Conservation (phyloP, 345 rosid species). For the Salix purpurea region DNA sequence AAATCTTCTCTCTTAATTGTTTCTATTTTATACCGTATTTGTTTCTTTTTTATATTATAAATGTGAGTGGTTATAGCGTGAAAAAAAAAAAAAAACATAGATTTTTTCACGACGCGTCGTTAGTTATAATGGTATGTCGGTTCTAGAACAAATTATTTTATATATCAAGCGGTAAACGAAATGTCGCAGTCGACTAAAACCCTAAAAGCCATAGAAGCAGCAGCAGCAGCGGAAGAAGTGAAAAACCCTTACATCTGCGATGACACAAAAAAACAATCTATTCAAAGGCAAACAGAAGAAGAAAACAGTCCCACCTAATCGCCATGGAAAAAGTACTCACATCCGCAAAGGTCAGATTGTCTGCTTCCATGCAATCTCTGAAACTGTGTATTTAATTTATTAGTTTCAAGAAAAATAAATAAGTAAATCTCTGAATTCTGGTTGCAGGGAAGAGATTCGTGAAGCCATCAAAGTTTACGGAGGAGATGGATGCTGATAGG, state of each 20-base stretch:
- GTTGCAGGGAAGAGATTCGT: constrained; percentile 59
- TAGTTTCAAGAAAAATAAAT: not conserved
- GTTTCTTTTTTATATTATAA: no score
- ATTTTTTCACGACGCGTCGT: not conserved
- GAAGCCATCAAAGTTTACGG: constrained; percentile 68
- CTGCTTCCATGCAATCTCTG: not conserved
- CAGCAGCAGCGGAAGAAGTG: not conserved
- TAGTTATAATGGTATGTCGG: not conserved
- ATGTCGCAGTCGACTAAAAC: not conserved
- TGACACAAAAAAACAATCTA: constrained; percentile 80
- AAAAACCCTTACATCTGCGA: constrained; percentile 20
- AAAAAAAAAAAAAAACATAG: no score
- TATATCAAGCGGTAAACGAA: no score
- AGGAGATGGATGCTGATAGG: constrained; percentile 64
- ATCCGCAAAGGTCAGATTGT: constrained; percentile 57
- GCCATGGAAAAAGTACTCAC: constrained; percentile 63
- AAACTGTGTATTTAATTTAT: not conserved
- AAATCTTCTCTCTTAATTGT: no score
- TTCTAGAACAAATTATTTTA: not conserved
- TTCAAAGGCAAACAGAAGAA: constrained; percentile 84
- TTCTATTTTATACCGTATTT: no score
- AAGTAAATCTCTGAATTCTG: not conserved
- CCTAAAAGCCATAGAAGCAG: not conserved
- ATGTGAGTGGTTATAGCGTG: no score
- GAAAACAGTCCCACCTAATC: constrained; percentile 64